A percentile compares a stretch with the other conserved stretches of the same genome.
Conservation (phyloP, 2,329 filamentous ascomycete genomes). For the Neofusicoccum cordaticola region DNA sequence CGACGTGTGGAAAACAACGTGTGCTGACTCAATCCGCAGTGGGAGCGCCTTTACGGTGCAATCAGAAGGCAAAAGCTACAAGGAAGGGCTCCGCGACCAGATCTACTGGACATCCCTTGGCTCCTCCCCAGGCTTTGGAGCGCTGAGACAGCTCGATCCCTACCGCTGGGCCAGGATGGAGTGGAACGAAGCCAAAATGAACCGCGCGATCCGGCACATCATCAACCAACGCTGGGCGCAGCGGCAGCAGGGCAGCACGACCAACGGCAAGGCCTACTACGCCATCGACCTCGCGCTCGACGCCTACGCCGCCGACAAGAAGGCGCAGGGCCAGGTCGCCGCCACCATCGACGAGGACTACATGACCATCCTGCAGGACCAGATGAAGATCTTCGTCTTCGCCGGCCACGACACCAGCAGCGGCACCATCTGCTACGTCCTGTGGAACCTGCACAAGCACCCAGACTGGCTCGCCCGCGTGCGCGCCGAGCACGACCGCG, state of each 20-base stretch:
- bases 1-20: slow-evolving; percentile 21
- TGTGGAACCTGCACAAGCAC: slow-evolving; percentile 29
- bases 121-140: background rate
- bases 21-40: slow-evolving; percentile 3
- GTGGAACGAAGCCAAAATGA: slow-evolving; percentile 10
- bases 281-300: slow-evolving; percentile 13
- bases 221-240: slow-evolving; percentile 1
- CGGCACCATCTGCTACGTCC: slow-evolving; percentile 31
- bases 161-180: background rate
- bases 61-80: background rate
- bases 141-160: background rate
- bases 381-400: slow-evolving; percentile 34
- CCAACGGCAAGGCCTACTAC: background rate
- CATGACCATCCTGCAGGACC: slow-evolving; percentile 16
- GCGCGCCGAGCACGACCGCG: slow-evolving; percentile 29
- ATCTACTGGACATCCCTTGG: background rate
- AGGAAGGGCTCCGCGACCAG: background rate
- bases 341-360: background rate
- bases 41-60: background rate
- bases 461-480: slow-evolving; percentile 24
- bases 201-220: background rate
- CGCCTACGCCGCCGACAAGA: slow-evolving; percentile 5
- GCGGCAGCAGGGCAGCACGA: background rate
- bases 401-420: slow-evolving; percentile 36
- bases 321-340: background rate